Evolutionary conservation across 768 basidiomycete genomes (phyloP), one percentile per base, ranked within the genome.

Genomic region (Pholiota molesta): DNA sequence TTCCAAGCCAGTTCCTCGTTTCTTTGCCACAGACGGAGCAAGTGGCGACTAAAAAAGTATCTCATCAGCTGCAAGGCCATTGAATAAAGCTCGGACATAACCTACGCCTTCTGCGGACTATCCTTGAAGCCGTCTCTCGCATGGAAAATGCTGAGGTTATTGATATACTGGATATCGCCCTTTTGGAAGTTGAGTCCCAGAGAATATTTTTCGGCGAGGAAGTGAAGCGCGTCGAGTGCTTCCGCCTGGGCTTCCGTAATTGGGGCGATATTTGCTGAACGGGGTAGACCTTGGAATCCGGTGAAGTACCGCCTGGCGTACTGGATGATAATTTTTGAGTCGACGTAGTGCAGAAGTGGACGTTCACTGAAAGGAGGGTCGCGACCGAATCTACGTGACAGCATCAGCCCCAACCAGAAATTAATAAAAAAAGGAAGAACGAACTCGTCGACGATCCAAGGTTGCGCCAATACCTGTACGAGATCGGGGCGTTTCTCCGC

Each of bases 171-270:
- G 28, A 83, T 80, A 55, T 82, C 80, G 59, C 80, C 80, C 55
- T 81, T 81, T 68, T 79, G 72, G 69, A 83, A 81, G 60, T 81
- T 81, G 51, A 83, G 72, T 1, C 70, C 78, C 3, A 83, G 66
- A 23, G 77, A 75, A 63, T 75, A 75, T 61, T 79, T 79, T 61
- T 81, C 78, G 1, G 77, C 81, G 13, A 78, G 62, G 69, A 79
- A 83, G 64, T 81, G 81, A 19, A 82, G 65, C 2, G 76, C 73
- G 55, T 82, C 81, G 14, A 83, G 72, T 5, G 81, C 80, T 65
- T 83, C 81, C 0, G 81, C 81, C 59, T 83, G 81, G 5, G 79
- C 80, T 65, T 83, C 81, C 5, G 78, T 78, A 60, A 83, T 79
- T 1, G 80, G 78, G 8, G 80, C 78, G 52, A 81, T 80, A 51